Conservation (phyloP, 176 grass and related monocot genomes). For the Dendrocalamus sinicus region DNA sequence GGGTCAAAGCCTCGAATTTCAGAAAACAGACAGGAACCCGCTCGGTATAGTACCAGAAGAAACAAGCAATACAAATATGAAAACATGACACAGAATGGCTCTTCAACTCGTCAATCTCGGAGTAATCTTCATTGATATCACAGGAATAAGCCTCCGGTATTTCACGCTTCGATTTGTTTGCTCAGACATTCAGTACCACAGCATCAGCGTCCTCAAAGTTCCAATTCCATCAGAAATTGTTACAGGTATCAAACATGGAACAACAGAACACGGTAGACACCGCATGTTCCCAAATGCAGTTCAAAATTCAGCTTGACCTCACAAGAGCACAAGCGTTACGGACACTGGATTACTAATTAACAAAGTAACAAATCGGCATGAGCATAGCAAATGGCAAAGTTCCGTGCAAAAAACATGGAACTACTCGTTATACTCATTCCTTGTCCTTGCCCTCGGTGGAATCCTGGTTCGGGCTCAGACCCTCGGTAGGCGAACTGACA, state of each 20-base stretch:
- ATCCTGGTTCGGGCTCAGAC: too few relatives aligned
- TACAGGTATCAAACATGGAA: constrained; percentile 11
- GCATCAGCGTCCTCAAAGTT: not conserved
- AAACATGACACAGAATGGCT: too few relatives aligned
- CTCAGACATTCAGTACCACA: not conserved
- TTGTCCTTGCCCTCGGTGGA: too few relatives aligned
- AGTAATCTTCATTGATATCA: not conserved
- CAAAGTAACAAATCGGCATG: not conserved
- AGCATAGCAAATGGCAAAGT: not conserved
- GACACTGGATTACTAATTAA: too few relatives aligned
- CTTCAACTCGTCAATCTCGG: too few relatives aligned
- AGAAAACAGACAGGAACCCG: not conserved
- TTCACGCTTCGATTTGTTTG: constrained; percentile 19
- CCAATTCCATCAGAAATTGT: not conserved
- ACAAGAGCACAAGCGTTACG: too few relatives aligned
- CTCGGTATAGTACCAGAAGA: not conserved
- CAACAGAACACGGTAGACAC: not conserved
- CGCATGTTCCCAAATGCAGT: not conserved
- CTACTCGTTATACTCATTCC: too few relatives aligned
- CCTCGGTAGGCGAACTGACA: constrained; percentile 25
- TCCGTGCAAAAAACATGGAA: constrained; percentile 3
- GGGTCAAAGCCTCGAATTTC: not conserved
- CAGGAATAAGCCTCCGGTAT: not conserved
- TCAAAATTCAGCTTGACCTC: constrained; percentile 24
- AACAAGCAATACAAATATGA: not conserved